Evolutionary conservation across 1,284 basidiomycete species (phyloP).

Genomic region (Marasmius oreades): DNA sequence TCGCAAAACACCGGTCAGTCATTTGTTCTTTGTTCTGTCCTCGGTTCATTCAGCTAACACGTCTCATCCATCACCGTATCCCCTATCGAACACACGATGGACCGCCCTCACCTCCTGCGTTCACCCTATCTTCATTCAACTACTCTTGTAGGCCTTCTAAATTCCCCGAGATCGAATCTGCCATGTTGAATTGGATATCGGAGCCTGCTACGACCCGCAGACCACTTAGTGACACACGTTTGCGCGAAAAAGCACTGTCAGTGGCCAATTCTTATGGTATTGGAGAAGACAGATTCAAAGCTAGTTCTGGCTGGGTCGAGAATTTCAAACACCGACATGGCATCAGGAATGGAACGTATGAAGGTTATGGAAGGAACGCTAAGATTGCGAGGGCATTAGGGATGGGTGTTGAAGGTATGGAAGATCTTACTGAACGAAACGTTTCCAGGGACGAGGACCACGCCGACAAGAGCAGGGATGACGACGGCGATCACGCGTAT

Average conservation of each 20-base stretch:
- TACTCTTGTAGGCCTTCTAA: constrained; percentile 56
- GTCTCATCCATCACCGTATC: neutral
- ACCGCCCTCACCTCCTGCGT: neutral
- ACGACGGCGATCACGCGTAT: neutral
- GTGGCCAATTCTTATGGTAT: constrained; percentile 58
- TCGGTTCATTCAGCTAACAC: constrained; percentile 8
- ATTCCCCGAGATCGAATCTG: constrained; percentile 73
- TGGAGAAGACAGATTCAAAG: constrained; percentile 79
- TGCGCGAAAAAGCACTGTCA: constrained; percentile 70
- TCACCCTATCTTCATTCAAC: neutral
- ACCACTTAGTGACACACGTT: constrained; percentile 64
- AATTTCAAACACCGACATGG: constrained; percentile 84
- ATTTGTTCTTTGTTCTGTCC: constrained; percentile 11
- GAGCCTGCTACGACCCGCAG: constrained; percentile 36
- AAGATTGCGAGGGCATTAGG: constrained; percentile 26
- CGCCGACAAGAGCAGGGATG: neutral
- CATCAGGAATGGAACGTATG: constrained; percentile 65
- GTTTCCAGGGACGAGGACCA: neutral
- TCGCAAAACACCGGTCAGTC: constrained; percentile 63
- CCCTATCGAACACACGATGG: neutral
- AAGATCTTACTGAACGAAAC: neutral
- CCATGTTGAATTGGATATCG: constrained; percentile 59
- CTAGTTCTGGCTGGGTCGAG: constrained; percentile 87
- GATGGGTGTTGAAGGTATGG: constrained; percentile 15
- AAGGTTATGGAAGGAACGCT: constrained; percentile 32